phyloP scores from a whole-genome alignment of 2,329 filamentous ascomycete species.

The Penicillium fuscoglaucum region DNA sequence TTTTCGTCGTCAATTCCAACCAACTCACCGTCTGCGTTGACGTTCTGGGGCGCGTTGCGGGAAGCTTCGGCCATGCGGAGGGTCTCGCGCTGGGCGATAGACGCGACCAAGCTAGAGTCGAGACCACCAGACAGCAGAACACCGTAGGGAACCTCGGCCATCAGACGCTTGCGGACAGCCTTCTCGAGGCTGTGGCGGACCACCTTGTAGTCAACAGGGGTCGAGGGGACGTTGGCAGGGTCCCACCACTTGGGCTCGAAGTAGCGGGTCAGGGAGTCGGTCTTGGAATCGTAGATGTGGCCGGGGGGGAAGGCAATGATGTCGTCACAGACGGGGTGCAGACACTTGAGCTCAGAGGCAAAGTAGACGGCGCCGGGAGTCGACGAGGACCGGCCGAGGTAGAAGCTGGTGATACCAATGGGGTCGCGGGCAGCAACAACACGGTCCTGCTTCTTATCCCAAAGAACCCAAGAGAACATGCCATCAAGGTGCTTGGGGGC shows the following conservation, averaged over 20 bases:
- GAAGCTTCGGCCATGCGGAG: conserved; percentile 68
- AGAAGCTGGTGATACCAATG: conserved; percentile 95
- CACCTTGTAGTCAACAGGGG: conserved; percentile 77
- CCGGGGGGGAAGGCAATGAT: conserved; percentile 93
- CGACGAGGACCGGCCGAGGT: conserved; percentile 85
- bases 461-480: conserved; percentile 99
- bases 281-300: conserved; percentile 93
- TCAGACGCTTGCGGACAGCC: conserved; percentile 91
- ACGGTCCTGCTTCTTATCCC: conserved; percentile 91
- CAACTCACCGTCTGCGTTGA: conserved; percentile 59
- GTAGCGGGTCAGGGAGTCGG: conserved; percentile 80
- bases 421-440: conserved; percentile 93
- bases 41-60: conserved; percentile 44
- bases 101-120: conserved; percentile 91
- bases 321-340: conserved; percentile 92
- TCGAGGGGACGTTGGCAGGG: conserved; percentile 71
- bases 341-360: conserved; percentile 91
- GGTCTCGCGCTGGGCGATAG: conserved; percentile 93
- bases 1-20: conserved; percentile 95
- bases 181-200: conserved; percentile 82
- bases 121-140: conserved; percentile 92
- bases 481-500: conserved; percentile 92
- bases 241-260: conserved; percentile 94
- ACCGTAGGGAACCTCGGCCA: conserved; percentile 98
- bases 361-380: conserved; percentile 89